Evolutionary conservation across 768 basidiomycete genomes (phyloP).

Genomic region (Paxillus ammoniavirescens): DNA sequence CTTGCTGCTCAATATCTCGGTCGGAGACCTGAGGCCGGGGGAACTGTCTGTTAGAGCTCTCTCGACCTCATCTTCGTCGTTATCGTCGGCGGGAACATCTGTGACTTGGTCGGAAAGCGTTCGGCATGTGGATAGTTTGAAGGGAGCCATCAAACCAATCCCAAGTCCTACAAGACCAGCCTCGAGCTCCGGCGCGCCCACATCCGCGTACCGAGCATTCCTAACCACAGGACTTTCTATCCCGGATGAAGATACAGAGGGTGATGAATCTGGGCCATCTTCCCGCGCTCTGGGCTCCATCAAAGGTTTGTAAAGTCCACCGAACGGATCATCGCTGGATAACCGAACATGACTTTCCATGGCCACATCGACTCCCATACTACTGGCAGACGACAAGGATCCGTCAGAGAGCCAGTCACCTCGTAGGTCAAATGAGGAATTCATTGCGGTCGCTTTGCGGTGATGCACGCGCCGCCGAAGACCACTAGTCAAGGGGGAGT

Average conservation of each 20-base stretch:
- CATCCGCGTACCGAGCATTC: slow-evolving; percentile 23
- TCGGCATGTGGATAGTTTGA: slow-evolving; percentile 43
- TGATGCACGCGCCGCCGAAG: slow-evolving; percentile 28
- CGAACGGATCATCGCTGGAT: slow-evolving; percentile 45
- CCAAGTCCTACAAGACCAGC: slow-evolving; percentile 38
- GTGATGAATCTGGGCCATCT: slow-evolving; percentile 6
- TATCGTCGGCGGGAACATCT: slow-evolving; percentile 15
- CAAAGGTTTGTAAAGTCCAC: slow-evolving; percentile 41
- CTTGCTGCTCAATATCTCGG: slow-evolving; percentile 17
- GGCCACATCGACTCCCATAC: slow-evolving; percentile 8
- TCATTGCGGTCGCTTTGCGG: slow-evolving; percentile 30
- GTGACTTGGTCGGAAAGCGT: slow-evolving; percentile 17
- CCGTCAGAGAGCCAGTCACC: slow-evolving; percentile 31
- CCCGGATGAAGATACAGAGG: slow-evolving; percentile 26
- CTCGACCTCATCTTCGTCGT: slow-evolving; percentile 37
- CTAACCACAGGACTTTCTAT: slow-evolving; percentile 53
- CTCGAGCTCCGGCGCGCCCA: slow-evolving; percentile 28
- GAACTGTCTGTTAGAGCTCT: slow-evolving; percentile 23
- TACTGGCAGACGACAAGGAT: slow-evolving; percentile 25
- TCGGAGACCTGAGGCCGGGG: slow-evolving; percentile 18
- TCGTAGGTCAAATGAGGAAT: slow-evolving; percentile 21
- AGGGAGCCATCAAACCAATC: slow-evolving; percentile 51
- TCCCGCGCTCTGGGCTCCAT: slow-evolving; percentile 9
- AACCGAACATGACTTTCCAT: slow-evolving; percentile 26
- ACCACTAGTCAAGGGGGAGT: slow-evolving; percentile 44